Base-by-base conservation (phyloP, 257 asterid species). In the Datura wrightii region DNA sequence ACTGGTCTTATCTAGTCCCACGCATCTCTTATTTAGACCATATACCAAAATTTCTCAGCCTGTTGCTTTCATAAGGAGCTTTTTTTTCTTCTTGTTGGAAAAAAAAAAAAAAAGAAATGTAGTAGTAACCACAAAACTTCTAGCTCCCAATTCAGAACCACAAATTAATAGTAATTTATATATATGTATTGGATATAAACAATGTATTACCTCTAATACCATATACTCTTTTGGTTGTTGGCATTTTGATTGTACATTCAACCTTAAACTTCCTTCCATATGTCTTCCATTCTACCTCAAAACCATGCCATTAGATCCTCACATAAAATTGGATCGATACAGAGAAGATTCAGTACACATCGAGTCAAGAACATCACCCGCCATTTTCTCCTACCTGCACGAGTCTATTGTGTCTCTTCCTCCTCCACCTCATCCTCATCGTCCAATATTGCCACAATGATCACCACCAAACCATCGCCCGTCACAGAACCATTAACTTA, bases 221-320 rank as follows among this genome's bases (percentile, higher is more conserved):
- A 82, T 36, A 59, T 82, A 48, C 14, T 52, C 37, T 16, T 48
- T 54, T 31, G n/a, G n/a, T n/a, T n/a, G 41, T 16, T 69, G 11
- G 3, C 48, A 62, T 82, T 69, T 65, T 65, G 65, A 16, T 54
- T 54, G 2, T 56, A 19, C 60, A 24, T 3, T 10, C 5, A 8
- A 52, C 8, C 83, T 5, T 5, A 5, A 24, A 11, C 18, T 24
- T 79, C 42, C 79, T 80, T 48, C 84, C 1, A 87, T 54, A 89
- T 87, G 91, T 69, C 90, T 79, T 82, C 85, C 67, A 41, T 41
- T 83, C 82, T 82, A 50, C 85, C 90, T 67, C 90, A 83, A 59
- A 41, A 10, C 15, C 85, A 82, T 48, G 56, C 66, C 6, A 67
- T 74, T 14, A 82, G 80, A 79, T 36, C 86, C 36, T 83, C 71